Conservation (phyloP, 2,329 filamentous ascomycete species). For the Pseudophaeomoniella oleicola region DNA sequence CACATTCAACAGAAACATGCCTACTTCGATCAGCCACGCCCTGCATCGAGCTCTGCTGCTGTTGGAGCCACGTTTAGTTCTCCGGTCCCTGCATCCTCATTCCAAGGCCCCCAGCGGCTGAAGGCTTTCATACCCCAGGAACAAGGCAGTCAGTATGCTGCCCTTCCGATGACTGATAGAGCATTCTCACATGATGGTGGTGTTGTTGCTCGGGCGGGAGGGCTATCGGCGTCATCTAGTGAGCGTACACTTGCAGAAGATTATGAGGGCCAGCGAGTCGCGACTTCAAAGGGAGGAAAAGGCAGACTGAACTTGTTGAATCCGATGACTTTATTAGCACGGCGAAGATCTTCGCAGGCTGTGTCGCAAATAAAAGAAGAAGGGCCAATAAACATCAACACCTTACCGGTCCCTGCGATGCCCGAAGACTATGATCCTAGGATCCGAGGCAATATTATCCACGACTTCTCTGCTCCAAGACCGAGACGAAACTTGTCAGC, state of each 20-base stretch:
- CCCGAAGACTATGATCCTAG: slow-evolving; percentile 49
- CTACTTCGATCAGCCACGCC: neutral
- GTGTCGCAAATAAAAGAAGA: slow-evolving; percentile 34
- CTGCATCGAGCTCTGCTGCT: neutral
- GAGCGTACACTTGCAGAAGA: neutral
- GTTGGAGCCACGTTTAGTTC: neutral
- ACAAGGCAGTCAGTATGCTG: neutral
- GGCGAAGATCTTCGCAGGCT: slow-evolving; percentile 38
- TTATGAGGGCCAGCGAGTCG: neutral
- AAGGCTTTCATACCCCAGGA: neutral
- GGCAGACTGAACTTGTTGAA: slow-evolving; percentile 40
- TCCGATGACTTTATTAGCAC: slow-evolving; percentile 44
- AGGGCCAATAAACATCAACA: slow-evolving; percentile 32
- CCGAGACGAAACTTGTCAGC: slow-evolving; percentile 22
- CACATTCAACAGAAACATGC: neutral
- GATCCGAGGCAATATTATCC: slow-evolving; percentile 47
- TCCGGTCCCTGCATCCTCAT: neutral
- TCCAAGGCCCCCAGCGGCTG: neutral
- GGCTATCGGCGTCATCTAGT: neutral
- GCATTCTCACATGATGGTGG: neutral
- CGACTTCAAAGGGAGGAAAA: slow-evolving; percentile 12
- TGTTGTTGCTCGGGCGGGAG: neutral
- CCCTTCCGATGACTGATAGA: neutral
- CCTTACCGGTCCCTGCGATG: slow-evolving; percentile 31
- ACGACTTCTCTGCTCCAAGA: slow-evolving; percentile 50